Base-by-base conservation (phyloP, 495 filamentous ascomycete genomes). In the Trichoderma orchidacearum region DNA sequence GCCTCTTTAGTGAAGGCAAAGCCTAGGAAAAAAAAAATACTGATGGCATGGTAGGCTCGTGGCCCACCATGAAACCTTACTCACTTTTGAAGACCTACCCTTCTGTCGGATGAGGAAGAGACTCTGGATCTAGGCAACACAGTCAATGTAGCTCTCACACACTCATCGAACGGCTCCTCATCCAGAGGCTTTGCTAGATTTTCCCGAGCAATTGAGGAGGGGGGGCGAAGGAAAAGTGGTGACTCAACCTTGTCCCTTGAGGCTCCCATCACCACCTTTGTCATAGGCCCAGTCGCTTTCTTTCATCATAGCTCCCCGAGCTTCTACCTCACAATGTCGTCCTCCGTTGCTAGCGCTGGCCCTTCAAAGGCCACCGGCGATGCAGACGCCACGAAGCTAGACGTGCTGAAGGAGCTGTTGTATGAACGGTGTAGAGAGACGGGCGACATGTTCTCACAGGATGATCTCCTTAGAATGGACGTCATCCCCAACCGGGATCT, bases 401-500 rank as follows among this genome's bases (percentile, higher is more conserved):
- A 30, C 30, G 30, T 55, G n/a, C 23, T 32, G 2, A 55, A 55
- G 53, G 30, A 55, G 53, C 23, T 35, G 53, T 31, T 55, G n/a
- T 55, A 55, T 31, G 53, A 55, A 15, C 30, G 31, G 18, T 30
- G 30, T 31, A 15, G 53, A 6, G 53, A 55, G 18, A 31, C 35
- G 31, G 31, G 32, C 32, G 53, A 55, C 31, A 64, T 84, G 9
- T 86, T 87, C 66, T 76, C 76, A 30, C 86, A 89, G 65, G 68
- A 79, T n/a, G 83, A 86, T 58, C 70, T 90, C 2, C 64, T 84
- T 18, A 71, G 72, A n/a, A 68, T 86, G 50, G 69, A 72, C 29
- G 69, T 89, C 50, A 74, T 89, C 18, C 81, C 85, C 4, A 71
- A 78, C 5, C 73, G 77, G 55, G 78, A 85, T 60, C 57, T 83